Percentiles rank a stretch among this genome's conserved stretches.
These are phyloP conservation scores for Moringa oleifera DNA, from an alignment of 345 rosid genomes.

Conservation along the genomic window DNA sequence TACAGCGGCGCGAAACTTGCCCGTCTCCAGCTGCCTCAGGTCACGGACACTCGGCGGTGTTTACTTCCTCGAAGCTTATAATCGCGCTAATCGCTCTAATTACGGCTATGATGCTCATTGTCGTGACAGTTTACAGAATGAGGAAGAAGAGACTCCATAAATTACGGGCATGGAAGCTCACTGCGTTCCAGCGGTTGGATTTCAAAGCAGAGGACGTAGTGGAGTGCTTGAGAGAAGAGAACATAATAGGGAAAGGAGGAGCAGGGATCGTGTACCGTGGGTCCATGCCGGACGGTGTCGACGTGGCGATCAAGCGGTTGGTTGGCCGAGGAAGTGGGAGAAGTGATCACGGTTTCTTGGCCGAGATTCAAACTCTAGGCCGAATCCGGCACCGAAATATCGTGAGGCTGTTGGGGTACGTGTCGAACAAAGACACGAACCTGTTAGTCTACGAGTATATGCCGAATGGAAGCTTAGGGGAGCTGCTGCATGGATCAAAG, in stretches of 20 bases:
- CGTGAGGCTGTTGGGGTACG: constrained; percentile 69
- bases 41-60: constrained; percentile 22
- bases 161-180: constrained; percentile 69
- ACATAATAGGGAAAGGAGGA: constrained; percentile 93
- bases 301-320: constrained; percentile 72
- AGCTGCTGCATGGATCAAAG: constrained; percentile 74
- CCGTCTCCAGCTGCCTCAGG: constrained; percentile 16
- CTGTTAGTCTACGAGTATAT: constrained; percentile 74
- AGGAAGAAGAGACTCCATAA: constrained; percentile 41
- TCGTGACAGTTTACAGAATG: constrained; percentile 36
- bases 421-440: constrained; percentile 85
- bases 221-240: constrained; percentile 78
- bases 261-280: constrained; percentile 89
- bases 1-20: constrained; percentile 40
- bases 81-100: constrained; percentile 34
- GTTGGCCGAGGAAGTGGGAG: constrained; percentile 67
- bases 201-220: constrained; percentile 80
- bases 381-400: constrained; percentile 81
- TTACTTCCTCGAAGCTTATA: constrained; percentile 36
- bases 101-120: constrained; percentile 39
- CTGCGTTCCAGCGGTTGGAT: constrained; percentile 69
- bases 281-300: constrained; percentile 60
- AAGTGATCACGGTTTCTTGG: constrained; percentile 81
- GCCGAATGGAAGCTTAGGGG: constrained; percentile 92
- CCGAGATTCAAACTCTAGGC: constrained; percentile 87